Evolutionary conservation across 2,329 filamentous ascomycete genomes (phyloP), one percentile per base, ranked within the genome.

Genomic region (Coniochaeta sp.): DNA sequence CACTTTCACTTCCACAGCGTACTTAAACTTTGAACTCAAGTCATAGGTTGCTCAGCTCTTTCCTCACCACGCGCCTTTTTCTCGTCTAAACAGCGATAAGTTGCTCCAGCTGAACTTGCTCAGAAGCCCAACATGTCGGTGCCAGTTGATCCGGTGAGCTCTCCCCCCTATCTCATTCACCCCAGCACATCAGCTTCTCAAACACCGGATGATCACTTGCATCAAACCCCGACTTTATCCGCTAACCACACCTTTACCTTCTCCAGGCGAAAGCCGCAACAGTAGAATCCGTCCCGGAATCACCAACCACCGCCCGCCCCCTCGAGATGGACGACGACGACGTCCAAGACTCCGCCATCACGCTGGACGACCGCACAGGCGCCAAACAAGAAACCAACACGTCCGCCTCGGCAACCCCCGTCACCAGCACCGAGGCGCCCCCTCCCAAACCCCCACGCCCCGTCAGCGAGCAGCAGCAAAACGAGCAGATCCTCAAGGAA

Each of bases 391-490:
- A 57, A 13, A 35, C 61, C 20, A 55, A 59, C 47, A 56, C 57
- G 52, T 45, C 59, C 5, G 53, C 59, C 28, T 47, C 60, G 12
- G 52, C 70, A 47, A 60, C 71, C 24, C 10, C 24, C 24, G 62
- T 71, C 38, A 63, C 71, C 28, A 63, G 68, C 12, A 58, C 71
- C 14, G 68, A 74, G 47, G 62, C 61, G 18, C 70, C 85, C 22
- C 91, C 91, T 12, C 79, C 87, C 35, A 95, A 96, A 73, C 91
- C 91, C 28, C 91, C 91, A 28, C 83, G 91, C 53, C 92, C 92
- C 46, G 63, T 89, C 62, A 89, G 82, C 57, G 86, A 94, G 56
- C 80, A 86, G 55, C 86, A 95, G 68, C 87, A 95, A 72, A 91
- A 90, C 47, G 87, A 92, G 69, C 81, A 82, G 61, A 96, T 91